Conservation (phyloP, 352 stramenopile genomes). For the Globisporangium camurandrum region DNA sequence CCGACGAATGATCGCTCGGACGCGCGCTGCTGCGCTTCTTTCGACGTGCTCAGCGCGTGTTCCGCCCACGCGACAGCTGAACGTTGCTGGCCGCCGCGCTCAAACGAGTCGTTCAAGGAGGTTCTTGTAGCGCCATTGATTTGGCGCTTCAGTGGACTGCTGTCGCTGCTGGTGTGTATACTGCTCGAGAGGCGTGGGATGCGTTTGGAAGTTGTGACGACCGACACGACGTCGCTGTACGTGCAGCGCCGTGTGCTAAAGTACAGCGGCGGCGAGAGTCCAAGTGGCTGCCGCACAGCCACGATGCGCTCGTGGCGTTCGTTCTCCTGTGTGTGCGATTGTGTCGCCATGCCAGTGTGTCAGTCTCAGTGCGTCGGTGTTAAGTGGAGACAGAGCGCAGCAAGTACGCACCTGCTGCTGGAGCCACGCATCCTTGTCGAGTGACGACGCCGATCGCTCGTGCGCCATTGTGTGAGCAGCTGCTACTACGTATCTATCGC, state of each 20-base stretch:
- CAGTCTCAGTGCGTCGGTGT: background rate
- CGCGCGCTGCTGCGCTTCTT: slow-evolving; percentile 5
- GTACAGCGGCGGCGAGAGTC: slow-evolving; percentile 51
- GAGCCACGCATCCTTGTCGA: slow-evolving; percentile 1
- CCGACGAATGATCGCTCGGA: background rate
- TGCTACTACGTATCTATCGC: background rate
- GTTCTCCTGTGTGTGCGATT: slow-evolving; percentile 18
- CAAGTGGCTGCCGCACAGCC: slow-evolving; percentile 44
- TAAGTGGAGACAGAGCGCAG: background rate
- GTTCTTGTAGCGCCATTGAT: background rate
- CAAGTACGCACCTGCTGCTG: background rate
- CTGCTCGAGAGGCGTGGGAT: slow-evolving; percentile 16
- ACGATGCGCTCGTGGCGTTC: slow-evolving; percentile 45
- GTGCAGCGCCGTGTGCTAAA: slow-evolving; percentile 65
- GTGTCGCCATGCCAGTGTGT: background rate
- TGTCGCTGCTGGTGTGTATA: background rate
- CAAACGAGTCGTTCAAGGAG: background rate
- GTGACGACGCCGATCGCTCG: background rate
- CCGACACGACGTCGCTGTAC: slow-evolving; percentile 64
- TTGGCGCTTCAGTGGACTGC: background rate
- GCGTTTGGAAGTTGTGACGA: slow-evolving; percentile 44
- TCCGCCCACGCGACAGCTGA: slow-evolving; percentile 2
- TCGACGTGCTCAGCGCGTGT: slow-evolving; percentile 2
- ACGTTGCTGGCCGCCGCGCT: background rate
- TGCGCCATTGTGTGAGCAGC: background rate